A percentile compares a stretch with the other conserved stretches of the same genome.
phyloP scores from a whole-genome alignment of 192 early-diverging fungal species.

The Rhizophagus sp. region DNA sequence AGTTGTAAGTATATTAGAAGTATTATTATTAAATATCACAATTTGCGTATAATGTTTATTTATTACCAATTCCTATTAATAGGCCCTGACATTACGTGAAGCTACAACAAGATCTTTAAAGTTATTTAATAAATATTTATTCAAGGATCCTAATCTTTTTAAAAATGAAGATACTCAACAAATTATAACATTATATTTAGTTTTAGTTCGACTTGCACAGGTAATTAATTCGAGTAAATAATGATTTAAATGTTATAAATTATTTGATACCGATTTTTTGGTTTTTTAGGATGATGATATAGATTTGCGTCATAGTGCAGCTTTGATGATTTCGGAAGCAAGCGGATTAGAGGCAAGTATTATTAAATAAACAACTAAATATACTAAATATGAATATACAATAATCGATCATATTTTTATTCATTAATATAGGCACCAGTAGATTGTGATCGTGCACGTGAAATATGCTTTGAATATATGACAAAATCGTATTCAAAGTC shows the following conservation, averaged over 20 bases:
- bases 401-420: neutral
- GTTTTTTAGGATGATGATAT: slow-evolving; percentile 23
- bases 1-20: too few species aligned
- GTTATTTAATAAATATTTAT: slow-evolving; percentile 8
- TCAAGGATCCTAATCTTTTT: neutral
- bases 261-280: neutral
- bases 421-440: neutral
- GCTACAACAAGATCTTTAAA: slow-evolving; percentile 1
- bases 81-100: slow-evolving; percentile 16
- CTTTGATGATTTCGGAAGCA: slow-evolving; percentile 6
- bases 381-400: neutral
- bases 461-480: slow-evolving; percentile 22
- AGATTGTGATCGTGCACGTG: slow-evolving; percentile 3
- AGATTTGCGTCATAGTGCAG: neutral
- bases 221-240: neutral
- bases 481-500: slow-evolving; percentile 6
- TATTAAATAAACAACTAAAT: neutral
- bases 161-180: neutral
- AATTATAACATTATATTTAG: slow-evolving; percentile 9
- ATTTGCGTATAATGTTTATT: neutral
- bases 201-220: slow-evolving; percentile 15
- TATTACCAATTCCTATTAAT: neutral
- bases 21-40: neutral
- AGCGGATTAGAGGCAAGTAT: slow-evolving; percentile 1
- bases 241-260: neutral